A percentile compares a stretch with the other conserved stretches of the same genome.
These are phyloP conservation scores for Dicorynia guianensis DNA, from an alignment of 306 rosid species.

Conservation along the genomic window DNA sequence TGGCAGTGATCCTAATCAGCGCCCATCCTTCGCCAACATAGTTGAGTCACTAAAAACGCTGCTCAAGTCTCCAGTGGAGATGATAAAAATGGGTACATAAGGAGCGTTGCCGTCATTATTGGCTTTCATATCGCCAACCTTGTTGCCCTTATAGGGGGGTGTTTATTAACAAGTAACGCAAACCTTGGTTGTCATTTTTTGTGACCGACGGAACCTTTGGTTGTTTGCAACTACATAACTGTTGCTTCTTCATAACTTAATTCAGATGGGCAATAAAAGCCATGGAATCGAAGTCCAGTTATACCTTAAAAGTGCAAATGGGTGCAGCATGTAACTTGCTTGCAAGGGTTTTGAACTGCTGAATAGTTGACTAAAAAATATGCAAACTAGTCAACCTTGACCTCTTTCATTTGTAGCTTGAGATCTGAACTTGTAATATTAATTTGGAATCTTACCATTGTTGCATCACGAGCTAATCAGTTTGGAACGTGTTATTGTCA, in stretches of 20 bases:
- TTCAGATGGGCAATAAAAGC: constrained; percentile 33
- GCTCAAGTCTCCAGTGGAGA: constrained; percentile 77
- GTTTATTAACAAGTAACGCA: constrained; percentile 39
- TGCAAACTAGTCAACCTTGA: constrained; percentile 27
- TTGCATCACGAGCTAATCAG: neutral
- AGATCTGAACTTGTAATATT: neutral
- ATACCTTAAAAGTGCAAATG: constrained; percentile 7
- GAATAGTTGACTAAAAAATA: constrained; percentile 8
- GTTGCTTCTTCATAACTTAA: constrained; percentile 42
- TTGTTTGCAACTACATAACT: constrained; percentile 45
- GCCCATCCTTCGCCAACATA: constrained; percentile 74
- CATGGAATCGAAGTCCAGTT: constrained; percentile 27
- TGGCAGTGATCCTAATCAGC: constrained; percentile 77
- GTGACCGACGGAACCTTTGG: constrained; percentile 38
- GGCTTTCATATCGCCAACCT: constrained; percentile 24
- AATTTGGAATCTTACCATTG: neutral
- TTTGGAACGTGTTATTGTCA: neutral
- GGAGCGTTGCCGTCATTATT: constrained; percentile 18
- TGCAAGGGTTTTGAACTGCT: neutral
- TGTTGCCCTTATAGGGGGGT: constrained; percentile 34
- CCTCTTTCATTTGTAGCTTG: constrained; percentile 28
- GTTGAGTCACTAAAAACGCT: constrained; percentile 87
- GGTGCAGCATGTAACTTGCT: neutral
- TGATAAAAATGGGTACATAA: constrained; percentile 61
- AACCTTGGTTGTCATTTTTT: constrained; percentile 35